Evolutionary conservation across 228 moss, liverwort and hornwort genomes (phyloP), one percentile per base, ranked within the genome.

Genomic region (Sphagnum magellanicum): DNA sequence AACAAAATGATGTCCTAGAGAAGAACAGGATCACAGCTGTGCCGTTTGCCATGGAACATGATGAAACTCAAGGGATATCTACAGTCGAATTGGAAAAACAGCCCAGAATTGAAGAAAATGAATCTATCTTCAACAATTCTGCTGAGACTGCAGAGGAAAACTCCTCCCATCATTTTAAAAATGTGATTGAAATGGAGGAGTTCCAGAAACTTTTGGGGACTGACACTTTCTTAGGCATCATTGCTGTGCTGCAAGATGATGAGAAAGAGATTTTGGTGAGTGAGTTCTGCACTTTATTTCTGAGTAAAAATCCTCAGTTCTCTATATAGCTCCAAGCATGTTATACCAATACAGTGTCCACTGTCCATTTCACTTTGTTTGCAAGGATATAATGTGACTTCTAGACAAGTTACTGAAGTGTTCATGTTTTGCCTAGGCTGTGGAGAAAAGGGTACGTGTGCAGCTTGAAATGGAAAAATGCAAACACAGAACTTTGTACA

Each of bases 31-130:
- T 55, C 12, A 12, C 55, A 55, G 55, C 55, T 12, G 12, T 55
- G 55, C 55, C 55, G 1, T 1, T 55, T 32, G 1, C 8, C 61
- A 52, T 50, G 67, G 55, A 16, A 48, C 51, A 51, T 61, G 79
- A 69, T 77, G 74, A 79, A 64, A 66, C 53, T 63, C 68, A 60
- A 48, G 9, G 67, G 59, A 71, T 71, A 49, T 65, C 76, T 65
- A 76, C 53, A 48, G 60, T 63, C 53, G 79, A 79, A 71, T 76
- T 79, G 49, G 79, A 83, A 52, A 67, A 50, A 48, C 79, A 79
- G 60, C 68, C 79, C 48, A 74, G 73, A 48, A 74, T 76, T 46
- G 79, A 83, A 77, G 72, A 78, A 12, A 83, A 72, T 59, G 79
- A 76, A 1, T 74, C 76, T 6, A 71, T 72, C 16, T 79, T 79